Evolutionary conservation across 2,329 filamentous ascomycete genomes (phyloP), one percentile per base, ranked within the genome.

Genomic region (Alternaria brassicae): DNA sequence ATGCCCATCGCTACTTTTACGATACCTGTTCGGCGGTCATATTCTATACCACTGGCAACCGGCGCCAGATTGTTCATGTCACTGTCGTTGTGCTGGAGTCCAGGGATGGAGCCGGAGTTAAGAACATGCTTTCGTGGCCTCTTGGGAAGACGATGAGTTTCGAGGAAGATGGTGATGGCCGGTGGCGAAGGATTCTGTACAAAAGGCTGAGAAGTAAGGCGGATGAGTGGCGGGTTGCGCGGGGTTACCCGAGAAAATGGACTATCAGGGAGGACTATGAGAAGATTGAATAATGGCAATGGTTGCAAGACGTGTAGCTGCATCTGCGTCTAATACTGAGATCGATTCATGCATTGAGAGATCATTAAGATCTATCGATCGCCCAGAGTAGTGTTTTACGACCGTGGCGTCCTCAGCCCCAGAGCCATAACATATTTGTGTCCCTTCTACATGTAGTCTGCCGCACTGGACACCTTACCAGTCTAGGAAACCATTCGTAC

Each of bases 1-100:
- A 76, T 13, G 80, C 83, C 0, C 77, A 82, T 55, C 72, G 83
- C 1, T 85, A 83, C 58, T 84, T 82, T 59, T 86, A 83, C 68
- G 77, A 77, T 0, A 72, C 62, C 1, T 85, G 83, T 69, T 82
- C 81, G 0, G 82, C 83, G 0, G 71, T 64, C 10, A 73, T 84
- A 0, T 84, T 85, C 54, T 85, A 82, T 56, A 76, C 79, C 0
- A 67, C 67, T 0, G 78, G 82, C 15, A 68, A 75, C 4, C 70
- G 80, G 2, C 73, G 78, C 0, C 72, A 79, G 0, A 60, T 81
- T 7, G 70, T 84, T 1, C 80, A 84, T 42, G 55, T 86, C 1
- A 79, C 81, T 0, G 61, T 83, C 3, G 83, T 82, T 0, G 56
- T 85, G 4, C 52, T 86, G 2, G 71, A 80, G n/a, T 70, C 80